Evolutionary conservation across 306 rosid genomes (phyloP).

Genomic region (Urtica urens): DNA sequence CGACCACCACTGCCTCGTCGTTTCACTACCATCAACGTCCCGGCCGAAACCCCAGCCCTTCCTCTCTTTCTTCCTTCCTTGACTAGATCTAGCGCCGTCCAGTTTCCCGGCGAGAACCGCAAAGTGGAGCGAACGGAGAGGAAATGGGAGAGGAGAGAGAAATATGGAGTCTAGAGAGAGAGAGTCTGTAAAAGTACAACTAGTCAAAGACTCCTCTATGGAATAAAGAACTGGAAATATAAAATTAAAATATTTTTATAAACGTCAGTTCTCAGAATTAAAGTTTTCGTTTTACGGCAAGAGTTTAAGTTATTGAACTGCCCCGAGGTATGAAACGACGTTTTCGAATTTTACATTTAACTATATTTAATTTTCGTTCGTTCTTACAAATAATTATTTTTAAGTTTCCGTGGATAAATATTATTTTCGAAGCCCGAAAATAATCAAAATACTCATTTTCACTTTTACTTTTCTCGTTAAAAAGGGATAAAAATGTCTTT

Average conservation of each 20-base stretch:
- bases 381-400: no score
- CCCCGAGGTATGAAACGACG: no score
- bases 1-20: slow-evolving; percentile 40
- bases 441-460: no score
- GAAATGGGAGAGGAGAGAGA: slow-evolving; percentile 46
- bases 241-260: background rate
- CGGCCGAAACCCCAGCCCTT: slow-evolving; percentile 20
- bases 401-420: no score
- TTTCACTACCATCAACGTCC: slow-evolving; percentile 64
- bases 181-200: slow-evolving; percentile 41
- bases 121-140: slow-evolving; percentile 19
- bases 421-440: no score
- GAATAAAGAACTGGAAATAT: slow-evolving; percentile 11
- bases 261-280: no score
- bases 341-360: no score
- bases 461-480: no score
- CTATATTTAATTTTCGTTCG: no score
- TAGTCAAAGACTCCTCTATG: slow-evolving; percentile 41
- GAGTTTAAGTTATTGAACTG: no score
- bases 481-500: no score
- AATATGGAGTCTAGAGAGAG: slow-evolving; percentile 26
- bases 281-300: no score
- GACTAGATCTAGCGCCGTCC: slow-evolving; percentile 18
- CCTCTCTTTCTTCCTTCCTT: slow-evolving; percentile 33
- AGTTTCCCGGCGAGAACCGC: slow-evolving; percentile 15